These are phyloP conservation scores for Phaeosphaeria sp. DNA, from an alignment of 2,329 filamentous ascomycete species.

Conservation along the genomic window DNA sequence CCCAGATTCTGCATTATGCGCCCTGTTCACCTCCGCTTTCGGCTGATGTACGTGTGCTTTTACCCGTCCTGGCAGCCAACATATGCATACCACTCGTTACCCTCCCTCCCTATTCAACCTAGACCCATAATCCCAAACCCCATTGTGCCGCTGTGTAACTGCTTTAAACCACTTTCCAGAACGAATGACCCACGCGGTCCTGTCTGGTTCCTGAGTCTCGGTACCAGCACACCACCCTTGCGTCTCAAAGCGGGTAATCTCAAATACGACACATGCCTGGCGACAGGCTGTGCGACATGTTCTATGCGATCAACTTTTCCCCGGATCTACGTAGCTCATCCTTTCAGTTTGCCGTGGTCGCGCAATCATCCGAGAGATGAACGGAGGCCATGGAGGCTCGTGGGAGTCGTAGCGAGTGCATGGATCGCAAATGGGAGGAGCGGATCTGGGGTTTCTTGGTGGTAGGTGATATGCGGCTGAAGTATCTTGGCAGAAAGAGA, in stretches of 20 bases:
- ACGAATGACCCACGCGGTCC: background rate
- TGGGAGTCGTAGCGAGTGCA: background rate
- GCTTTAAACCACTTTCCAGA: background rate
- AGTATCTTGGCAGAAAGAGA: conserved; percentile 7
- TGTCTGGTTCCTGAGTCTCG: background rate
- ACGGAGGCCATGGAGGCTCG: conserved; percentile 1
- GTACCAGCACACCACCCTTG: background rate
- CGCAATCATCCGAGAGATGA: conserved; percentile 2
- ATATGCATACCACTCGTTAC: background rate
- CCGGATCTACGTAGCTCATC: conserved; percentile 23
- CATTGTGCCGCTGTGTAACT: background rate
- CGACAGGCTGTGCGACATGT: conserved; percentile 7
- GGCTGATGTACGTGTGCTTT: conserved; percentile 3
- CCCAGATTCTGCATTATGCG: background rate
- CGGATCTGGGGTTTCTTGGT: conserved; percentile 1
- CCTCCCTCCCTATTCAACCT: background rate
- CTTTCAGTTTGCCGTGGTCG: background rate
- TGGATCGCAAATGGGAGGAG: background rate
- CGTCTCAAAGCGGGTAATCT: conserved; percentile 24
- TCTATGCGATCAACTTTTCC: conserved; percentile 33
- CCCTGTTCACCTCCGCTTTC: background rate
- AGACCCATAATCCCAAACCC: background rate
- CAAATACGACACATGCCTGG: conserved; percentile 25
- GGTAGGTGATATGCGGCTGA: conserved; percentile 30
- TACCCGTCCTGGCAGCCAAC: conserved; percentile 2